These are phyloP conservation scores for Eucalyptus pauciflora DNA, from an alignment of 345 rosid genomes.

Conservation along the genomic window DNA sequence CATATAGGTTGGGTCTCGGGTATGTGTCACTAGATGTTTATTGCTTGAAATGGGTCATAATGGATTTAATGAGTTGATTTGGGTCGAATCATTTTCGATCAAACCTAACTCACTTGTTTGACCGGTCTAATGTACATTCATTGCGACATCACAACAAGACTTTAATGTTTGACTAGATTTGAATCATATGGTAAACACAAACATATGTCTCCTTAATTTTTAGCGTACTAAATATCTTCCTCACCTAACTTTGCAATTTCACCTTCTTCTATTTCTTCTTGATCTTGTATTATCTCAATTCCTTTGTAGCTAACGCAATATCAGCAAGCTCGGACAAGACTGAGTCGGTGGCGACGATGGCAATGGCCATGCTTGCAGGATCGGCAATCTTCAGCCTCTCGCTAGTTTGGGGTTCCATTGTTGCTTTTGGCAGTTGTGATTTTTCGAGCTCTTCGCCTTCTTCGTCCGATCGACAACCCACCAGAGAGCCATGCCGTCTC, in stretches of 20 bases:
- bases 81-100: fast-evolving
- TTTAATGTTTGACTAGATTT: neutral
- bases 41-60: neutral
- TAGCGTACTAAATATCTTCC: neutral
- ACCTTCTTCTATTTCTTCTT: neutral
- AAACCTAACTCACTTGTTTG: neutral
- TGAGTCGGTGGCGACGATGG: constrained; percentile 14
- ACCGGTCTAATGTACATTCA: neutral
- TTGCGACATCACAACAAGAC: neutral
- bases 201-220: neutral
- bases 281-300: neutral
- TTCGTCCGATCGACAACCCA: neutral
- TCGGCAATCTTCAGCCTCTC: constrained; percentile 30
- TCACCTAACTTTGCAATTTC: neutral
- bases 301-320: constrained; percentile 5
- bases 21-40: too few relatives aligned
- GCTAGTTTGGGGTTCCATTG: constrained; percentile 26
- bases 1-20: fast-evolving
- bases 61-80: neutral
- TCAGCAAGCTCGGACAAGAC: constrained; percentile 8
- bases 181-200: neutral
- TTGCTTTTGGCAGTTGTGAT: constrained; percentile 28
- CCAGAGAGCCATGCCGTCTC: neutral
- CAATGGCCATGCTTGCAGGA: constrained; percentile 37
- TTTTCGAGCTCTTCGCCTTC: neutral